Conservation (phyloP, 768 basidiomycete genomes). For the Hirschioporus abietinus region DNA sequence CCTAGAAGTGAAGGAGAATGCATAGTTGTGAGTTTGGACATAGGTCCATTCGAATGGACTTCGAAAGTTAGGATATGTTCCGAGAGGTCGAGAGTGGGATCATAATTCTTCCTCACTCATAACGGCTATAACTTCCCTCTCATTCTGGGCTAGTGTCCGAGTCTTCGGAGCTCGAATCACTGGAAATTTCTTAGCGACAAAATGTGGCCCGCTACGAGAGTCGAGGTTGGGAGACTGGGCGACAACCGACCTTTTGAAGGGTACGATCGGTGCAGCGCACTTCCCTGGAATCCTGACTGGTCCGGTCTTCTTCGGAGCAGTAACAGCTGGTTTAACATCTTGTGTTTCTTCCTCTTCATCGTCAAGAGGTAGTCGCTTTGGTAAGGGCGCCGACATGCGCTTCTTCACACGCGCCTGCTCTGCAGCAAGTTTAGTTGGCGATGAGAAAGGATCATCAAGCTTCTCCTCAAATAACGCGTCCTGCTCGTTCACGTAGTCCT, state of each 20-base stretch:
- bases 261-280: not conserved
- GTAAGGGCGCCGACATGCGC: not conserved
- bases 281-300: not conserved
- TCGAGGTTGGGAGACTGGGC: too few relatives aligned
- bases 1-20: not conserved
- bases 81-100: not conserved
- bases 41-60: not conserved
- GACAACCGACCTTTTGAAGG: not conserved
- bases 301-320: not conserved
- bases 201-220: too few relatives aligned
- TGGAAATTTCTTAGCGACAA: not conserved
- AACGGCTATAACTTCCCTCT: not conserved
- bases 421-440: not conserved
- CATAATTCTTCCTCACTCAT: not conserved
- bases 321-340: not conserved
- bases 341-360: not conserved
- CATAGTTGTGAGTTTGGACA: not conserved
- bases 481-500: conserved; percentile 1
- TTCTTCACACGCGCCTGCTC: not conserved
- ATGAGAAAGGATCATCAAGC: not conserved
- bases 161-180: not conserved
- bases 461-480: not conserved
- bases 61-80: not conserved
- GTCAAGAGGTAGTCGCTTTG: not conserved
- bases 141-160: not conserved